Base-by-base conservation (phyloP, 2,329 filamentous ascomycete species). In the Fusarium nygamai region DNA sequence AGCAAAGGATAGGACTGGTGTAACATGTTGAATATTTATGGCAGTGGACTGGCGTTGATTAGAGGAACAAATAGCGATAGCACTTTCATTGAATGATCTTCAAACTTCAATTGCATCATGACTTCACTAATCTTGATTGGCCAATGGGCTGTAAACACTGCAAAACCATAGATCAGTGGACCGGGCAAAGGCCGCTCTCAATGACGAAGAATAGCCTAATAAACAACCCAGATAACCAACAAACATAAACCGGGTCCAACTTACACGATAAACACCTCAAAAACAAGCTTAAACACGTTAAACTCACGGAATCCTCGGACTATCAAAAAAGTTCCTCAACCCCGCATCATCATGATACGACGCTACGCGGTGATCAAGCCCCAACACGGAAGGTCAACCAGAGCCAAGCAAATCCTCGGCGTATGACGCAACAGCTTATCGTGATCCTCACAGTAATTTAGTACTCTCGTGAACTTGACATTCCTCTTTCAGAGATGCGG, bases 341-440 rank as follows among this genome's bases (percentile, higher is more conserved):
- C 67, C 67, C 53, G 57, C 66, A 53, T 63, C 17, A 24, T 14
- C 13, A 2, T 17, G 19, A 62, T 70, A 36, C 71, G n/a, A 73
- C 57, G 59, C 58, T 38, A 31, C 59, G 17, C 71, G 62, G 71
- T 61, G 34, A 61, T 56, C 38, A 0, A 17, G 29, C 20, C 71
- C 67, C 59, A 74, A 74, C 24, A 53, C 1, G 67, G 71, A 74
- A 74, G 71, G 71, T 74, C 41, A 34, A 54, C 10, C 22, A 50
- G 5, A 50, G 58, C 71, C 71, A 74, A 74, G 71, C 38, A 51
- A 27, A 4, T 31, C 27, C 29, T 62, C 20, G 38, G 51, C 39
- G 31, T 62, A 71, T 74, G 71, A 74, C 63, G 67, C 67, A 66
- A 43, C 38, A 39, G 22, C 67, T 71, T 74, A 74, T 74, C 71